Evolutionary conservation across 176 grass and related monocot genomes (phyloP), one percentile per base, ranked within the genome.

Genomic region (Ensete ventricosum): DNA sequence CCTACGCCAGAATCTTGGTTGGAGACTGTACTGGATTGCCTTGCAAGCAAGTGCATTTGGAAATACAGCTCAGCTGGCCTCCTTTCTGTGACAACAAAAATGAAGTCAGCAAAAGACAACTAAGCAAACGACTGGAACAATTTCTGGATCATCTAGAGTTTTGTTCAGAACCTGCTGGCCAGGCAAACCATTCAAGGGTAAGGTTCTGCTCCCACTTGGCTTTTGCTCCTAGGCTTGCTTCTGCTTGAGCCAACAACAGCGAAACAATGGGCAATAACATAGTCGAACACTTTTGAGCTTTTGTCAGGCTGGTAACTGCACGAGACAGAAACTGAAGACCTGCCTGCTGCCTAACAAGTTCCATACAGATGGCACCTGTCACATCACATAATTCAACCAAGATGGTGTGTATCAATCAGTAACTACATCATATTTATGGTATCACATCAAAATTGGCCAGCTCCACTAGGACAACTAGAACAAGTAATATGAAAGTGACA

Each of bases 161-260:
- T 57, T 77, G 55, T 69, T 80, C 77, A 51, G 72, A 52, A 93
- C 94, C 90, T 91, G 81, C 81, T 34, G 86, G 90, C 94, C 94
- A 98, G 14, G 90, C 81, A 27, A 86, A 91, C 89, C 89, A 98
- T 84, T 98, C 94, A 14, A 87, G 73, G 22, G 88, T 86, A 78
- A 98, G 84, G 75, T 98, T 93, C 75, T 76, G 88, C 82, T 91
- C 94, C 94, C 94, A 98, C 75, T 98, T 98, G 58, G 88, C 1
- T 73, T 87, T 91, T 51, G 94, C 85, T 63, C 88, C 94, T 52
- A 98, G 88, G 78, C 94, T 98, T 20, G 85, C 94, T 72, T 98
- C 94, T 71, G 90, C 87, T 87, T 93, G 87, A 73, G 94, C 94
- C 68, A 98, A 82, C 80, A 93, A 82, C 70, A 93, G 77, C 1